These are phyloP conservation scores for Curvularia hawaiiensis DNA, from an alignment of 2,329 filamentous ascomycete species.

Conservation along the genomic window DNA sequence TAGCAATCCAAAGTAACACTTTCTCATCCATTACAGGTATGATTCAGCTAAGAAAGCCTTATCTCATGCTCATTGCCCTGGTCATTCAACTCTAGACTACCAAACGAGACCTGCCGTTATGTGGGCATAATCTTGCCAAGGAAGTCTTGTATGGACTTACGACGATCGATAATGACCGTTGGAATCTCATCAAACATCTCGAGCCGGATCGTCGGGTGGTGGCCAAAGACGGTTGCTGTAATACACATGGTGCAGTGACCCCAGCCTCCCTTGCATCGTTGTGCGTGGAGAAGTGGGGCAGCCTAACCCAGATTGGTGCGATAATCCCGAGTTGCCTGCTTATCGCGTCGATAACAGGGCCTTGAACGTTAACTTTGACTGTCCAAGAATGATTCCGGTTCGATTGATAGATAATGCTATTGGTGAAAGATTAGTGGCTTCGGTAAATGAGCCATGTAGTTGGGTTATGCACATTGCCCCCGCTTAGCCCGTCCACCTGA, in stretches of 20 bases:
- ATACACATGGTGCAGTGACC: conserved; percentile 15
- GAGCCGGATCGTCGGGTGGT: neutral
- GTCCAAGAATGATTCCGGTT: conserved; percentile 5
- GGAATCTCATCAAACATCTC: neutral
- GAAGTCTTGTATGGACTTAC: neutral
- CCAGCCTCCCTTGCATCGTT: conserved; percentile 5
- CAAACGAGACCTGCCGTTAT: neutral
- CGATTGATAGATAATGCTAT: conserved; percentile 3
- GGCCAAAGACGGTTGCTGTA: conserved; percentile 10
- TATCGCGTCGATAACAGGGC: conserved; percentile 19
- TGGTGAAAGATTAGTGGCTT: conserved; percentile 7
- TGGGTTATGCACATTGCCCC: conserved; percentile 2
- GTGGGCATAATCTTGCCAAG: no score
- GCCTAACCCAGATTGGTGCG: conserved; percentile 11
- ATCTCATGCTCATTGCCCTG: no score
- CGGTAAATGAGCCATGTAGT: neutral
- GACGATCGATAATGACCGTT: neutral
- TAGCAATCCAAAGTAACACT: no score
- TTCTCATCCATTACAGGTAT: no score
- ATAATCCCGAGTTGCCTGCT: conserved; percentile 14
- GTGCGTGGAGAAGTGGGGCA: conserved; percentile 18
- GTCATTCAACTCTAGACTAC: no score
- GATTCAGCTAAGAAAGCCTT: no score
- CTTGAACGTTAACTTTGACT: conserved; percentile 10
- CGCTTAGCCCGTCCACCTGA: conserved; percentile 1